A percentile compares a stretch with the other conserved stretches of the same genome.
These are phyloP conservation scores for Tuber umbilicatum DNA, from an alignment of 495 filamentous ascomycete species.

Conservation along the genomic window DNA sequence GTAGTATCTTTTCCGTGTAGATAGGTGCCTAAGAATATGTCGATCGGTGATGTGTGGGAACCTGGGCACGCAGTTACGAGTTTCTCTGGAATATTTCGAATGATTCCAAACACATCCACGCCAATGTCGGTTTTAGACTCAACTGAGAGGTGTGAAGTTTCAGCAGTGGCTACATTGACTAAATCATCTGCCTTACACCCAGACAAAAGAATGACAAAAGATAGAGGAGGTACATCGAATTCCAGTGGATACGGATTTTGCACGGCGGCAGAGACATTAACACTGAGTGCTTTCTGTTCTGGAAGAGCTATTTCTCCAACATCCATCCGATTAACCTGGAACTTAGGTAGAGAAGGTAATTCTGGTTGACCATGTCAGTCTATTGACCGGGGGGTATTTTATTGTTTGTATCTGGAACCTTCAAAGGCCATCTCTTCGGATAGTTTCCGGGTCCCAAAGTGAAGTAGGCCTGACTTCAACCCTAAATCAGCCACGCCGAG, in stretches of 20 bases:
- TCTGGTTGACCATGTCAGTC: conserved; percentile 44
- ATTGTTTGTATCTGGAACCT: conserved; percentile 51
- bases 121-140: conserved; percentile 57
- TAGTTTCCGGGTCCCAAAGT: conserved; percentile 65
- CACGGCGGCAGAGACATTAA: conserved; percentile 63
- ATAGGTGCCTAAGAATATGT: conserved; percentile 73
- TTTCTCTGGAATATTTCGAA: conserved; percentile 62
- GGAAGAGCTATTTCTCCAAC: conserved; percentile 60
- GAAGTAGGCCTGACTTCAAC: conserved; percentile 69
- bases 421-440: conserved; percentile 66
- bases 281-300: conserved; percentile 60
- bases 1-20: conserved; percentile 69
- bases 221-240: conserved; percentile 66
- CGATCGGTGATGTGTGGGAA: conserved; percentile 70
- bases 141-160: conserved; percentile 58
- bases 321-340: conserved; percentile 69
- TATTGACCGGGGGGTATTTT: conserved; percentile 12
- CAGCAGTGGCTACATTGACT: conserved; percentile 64
- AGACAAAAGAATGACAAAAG: conserved; percentile 74
- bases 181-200: conserved; percentile 57
- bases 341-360: conserved; percentile 67
- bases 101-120: conserved; percentile 61
- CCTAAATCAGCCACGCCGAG: conserved; percentile 62
- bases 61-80: conserved; percentile 67
- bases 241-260: conserved; percentile 68